Percentiles rank a stretch among this genome's conserved stretches.
Evolutionary conservation across 129 eudicot genomes (phyloP).

Genomic region (Centaurea solstitialis): DNA sequence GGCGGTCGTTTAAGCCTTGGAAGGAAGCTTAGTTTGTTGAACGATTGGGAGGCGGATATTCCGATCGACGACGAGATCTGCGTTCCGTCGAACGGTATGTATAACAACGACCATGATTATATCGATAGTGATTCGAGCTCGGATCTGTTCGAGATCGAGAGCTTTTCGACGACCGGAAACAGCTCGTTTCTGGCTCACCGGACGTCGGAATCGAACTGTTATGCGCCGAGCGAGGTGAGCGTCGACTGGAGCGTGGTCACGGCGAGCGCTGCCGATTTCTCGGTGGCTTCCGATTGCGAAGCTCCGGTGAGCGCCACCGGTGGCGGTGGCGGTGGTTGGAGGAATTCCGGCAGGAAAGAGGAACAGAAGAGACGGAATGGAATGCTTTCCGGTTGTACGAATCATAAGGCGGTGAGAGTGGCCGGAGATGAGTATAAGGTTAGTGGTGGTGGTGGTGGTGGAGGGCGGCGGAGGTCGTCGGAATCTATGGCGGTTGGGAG

Average conservation of each 20-base stretch:
- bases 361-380: constrained; percentile 41
- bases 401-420: constrained; percentile 71
- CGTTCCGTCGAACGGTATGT: constrained; percentile 27
- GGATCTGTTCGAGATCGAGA: constrained; percentile 86
- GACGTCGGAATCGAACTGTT: constrained; percentile 47
- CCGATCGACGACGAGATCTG: constrained; percentile 37
- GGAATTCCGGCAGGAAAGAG: constrained; percentile 22
- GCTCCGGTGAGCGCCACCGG: constrained; percentile 12
- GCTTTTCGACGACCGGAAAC: constrained; percentile 56
- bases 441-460: constrained; percentile 14
- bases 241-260: constrained; percentile 90
- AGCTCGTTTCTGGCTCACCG: constrained; percentile 40
- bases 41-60: constrained; percentile 54
- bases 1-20: constrained; percentile 34
- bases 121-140: constrained; percentile 83
- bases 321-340: constrained; percentile 19
- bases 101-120: constrained; percentile 55
- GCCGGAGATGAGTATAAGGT: constrained; percentile 44
- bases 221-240: constrained; percentile 94
- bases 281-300: constrained; percentile 45
- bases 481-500: constrained; percentile 37
- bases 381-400: constrained; percentile 64
- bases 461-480: constrained; percentile 32
- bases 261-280: constrained; percentile 85
- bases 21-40: constrained; percentile 41